Evolutionary conservation across 1,284 basidiomycete genomes (phyloP).

Genomic region (Trichosporon sp.): DNA sequence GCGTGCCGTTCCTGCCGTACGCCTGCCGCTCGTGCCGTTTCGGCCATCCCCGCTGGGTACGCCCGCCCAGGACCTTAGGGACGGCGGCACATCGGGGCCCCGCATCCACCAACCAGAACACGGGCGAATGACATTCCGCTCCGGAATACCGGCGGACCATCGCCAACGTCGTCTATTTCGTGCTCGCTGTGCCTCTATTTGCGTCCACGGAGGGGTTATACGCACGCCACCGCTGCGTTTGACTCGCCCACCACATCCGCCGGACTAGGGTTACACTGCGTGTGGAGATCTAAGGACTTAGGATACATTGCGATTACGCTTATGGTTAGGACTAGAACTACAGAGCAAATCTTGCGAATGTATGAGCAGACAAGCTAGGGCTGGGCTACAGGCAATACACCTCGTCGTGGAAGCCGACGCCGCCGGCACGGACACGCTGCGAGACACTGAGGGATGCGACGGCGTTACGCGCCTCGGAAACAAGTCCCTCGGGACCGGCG

Average conservation of each 20-base stretch:
- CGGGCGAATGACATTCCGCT: background rate
- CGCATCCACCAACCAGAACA: background rate
- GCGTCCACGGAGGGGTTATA: background rate
- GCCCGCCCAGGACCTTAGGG: background rate
- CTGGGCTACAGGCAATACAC: slow-evolving; percentile 43
- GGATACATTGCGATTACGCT: background rate
- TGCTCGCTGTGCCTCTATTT: too few relatives aligned
- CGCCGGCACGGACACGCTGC: slow-evolving; percentile 41
- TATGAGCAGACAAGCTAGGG: too few relatives aligned
- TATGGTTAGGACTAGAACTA: background rate
- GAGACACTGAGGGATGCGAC: slow-evolving; percentile 42
- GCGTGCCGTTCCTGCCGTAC: background rate
- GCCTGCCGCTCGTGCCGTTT: background rate
- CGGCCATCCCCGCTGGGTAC: background rate
- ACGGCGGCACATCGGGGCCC: slow-evolving; percentile 4
- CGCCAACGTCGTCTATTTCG: background rate
- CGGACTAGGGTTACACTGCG: background rate
- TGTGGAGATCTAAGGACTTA: background rate
- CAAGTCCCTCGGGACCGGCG: slow-evolving; percentile 51
- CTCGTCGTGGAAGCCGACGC: slow-evolving; percentile 49
- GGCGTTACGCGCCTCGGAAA: slow-evolving; percentile 49
- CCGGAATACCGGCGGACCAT: background rate
- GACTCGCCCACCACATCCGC: background rate
- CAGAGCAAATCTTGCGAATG: background rate
- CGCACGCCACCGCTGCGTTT: background rate